Base-by-base conservation (phyloP, 306 rosid genomes). In the Luffa aegyptiaca region DNA sequence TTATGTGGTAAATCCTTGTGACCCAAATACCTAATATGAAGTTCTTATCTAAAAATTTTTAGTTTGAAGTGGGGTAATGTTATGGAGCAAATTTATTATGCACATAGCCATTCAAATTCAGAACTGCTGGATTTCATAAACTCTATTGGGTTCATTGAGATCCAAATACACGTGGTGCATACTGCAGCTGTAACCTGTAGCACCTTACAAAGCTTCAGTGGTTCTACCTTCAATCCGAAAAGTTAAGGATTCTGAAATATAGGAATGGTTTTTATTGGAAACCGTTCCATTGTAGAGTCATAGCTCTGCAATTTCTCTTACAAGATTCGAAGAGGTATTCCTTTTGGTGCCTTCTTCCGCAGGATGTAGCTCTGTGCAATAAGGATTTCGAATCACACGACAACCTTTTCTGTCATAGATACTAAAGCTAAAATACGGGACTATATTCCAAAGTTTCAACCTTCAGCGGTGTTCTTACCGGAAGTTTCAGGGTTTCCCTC, bases 1-100 rank as follows among this genome's bases (percentile, higher is more conserved):
- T 80, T 96, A 96, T 86, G 84, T 87, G 98, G 99, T 95, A 91
- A 76, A 77, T 83, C 75, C 82, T 49, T 70, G 41, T 58, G 4
- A 65, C 56, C 46, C 70, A 35, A 45, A 53, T 77, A 10, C 58
- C 17, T 48, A 45, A 31, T 41, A 5, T 42, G 61, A 73, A 53
- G 41, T 56, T 42, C 17, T n/a, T 9, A n/a, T n/a, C 10, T 69
- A 42, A 42, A 42, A n/a, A 6, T n/a, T n/a, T 10, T n/a, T 42
- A 46, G 36, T 37, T 39, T 55, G 56, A 57, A 36, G 44, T 49
- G 52, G 62, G 57, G 48, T 36, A 75, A 44, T 71, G 37, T 68
- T 68, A 17, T 41, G 49, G 37, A 44, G 56, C 56, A 71, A 18
- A 51, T 48, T 46, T 73, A 35, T 14, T 8, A 33, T 73, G 78